phyloP scores from a whole-genome alignment of 345 rosid genomes.

The Microthlaspi erraticum region DNA sequence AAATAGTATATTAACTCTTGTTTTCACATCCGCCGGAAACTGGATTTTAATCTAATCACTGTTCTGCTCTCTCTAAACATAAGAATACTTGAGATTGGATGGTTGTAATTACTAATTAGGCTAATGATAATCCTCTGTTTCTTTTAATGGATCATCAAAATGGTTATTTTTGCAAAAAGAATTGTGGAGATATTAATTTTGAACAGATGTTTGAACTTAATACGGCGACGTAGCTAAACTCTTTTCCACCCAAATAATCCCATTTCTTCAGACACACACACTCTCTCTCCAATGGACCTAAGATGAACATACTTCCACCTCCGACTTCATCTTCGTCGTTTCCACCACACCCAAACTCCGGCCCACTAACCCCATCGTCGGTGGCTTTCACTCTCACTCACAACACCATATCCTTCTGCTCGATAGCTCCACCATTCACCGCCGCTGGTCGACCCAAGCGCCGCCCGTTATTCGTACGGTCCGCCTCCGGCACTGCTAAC shows the following conservation, averaged over 20 bases:
- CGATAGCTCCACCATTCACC: slow-evolving; percentile 41
- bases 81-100: neutral
- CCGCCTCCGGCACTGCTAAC: slow-evolving; percentile 46
- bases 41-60: neutral
- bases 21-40: no score
- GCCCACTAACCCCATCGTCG: neutral
- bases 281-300: slow-evolving; percentile 52
- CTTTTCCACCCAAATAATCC: slow-evolving; percentile 54
- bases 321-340: slow-evolving; percentile 48
- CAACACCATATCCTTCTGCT: slow-evolving; percentile 38
- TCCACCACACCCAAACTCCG: slow-evolving; percentile 20
- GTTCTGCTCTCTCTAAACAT: neutral
- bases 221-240: slow-evolving; percentile 53
- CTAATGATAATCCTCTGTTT: no score
- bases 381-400: slow-evolving; percentile 13
- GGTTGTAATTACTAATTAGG: no score
- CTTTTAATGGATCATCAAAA: neutral
- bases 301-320: slow-evolving; percentile 64
- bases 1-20: no score
- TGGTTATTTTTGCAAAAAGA: no score
- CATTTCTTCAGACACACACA: neutral
- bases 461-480: slow-evolving; percentile 33
- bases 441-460: slow-evolving; percentile 38
- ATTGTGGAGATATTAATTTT: slow-evolving; percentile 26
- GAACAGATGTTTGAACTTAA: slow-evolving; percentile 18